Percentiles rank a stretch among this genome's conserved stretches.
These are phyloP conservation scores for Colletotrichum cuscutae DNA, from an alignment of 2,329 filamentous ascomycete genomes.

Conservation along the genomic window DNA sequence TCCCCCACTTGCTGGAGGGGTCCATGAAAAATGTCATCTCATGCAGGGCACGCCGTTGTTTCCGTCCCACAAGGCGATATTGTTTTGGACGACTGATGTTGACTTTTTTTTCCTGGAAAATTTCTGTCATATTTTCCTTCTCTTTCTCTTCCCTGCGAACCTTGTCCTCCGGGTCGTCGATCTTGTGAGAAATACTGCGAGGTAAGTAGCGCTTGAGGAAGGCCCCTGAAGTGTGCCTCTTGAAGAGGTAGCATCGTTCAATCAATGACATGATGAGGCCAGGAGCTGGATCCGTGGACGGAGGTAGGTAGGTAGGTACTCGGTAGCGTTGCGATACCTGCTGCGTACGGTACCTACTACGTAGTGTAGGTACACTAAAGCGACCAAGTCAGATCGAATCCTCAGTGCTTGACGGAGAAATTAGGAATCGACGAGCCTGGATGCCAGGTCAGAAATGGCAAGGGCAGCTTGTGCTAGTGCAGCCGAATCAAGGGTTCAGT, in stretches of 20 bases:
- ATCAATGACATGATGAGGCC: background rate
- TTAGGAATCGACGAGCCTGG: background rate
- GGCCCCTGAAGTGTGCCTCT: background rate
- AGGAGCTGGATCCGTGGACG: background rate
- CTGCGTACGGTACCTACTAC: too few relatives aligned
- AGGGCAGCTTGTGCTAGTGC: background rate
- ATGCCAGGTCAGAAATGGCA: conserved; percentile 7
- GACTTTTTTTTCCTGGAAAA: background rate
- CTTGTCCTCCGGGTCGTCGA: background rate
- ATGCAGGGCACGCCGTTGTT: conserved; percentile 17
- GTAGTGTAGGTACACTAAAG: background rate
- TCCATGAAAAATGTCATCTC: background rate
- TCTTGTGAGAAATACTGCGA: background rate
- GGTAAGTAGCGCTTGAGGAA: conserved; percentile 5
- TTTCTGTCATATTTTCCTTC: background rate
- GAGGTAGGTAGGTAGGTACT: background rate
- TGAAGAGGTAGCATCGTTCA: background rate
- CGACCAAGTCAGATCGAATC: background rate
- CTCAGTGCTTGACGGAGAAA: background rate
- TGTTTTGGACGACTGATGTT: conserved; percentile 1
- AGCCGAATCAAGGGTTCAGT: background rate
- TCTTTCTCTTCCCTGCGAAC: background rate
- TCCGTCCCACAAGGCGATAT: conserved; percentile 19
- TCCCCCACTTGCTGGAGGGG: background rate
- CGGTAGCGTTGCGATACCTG: background rate